phyloP scores from a whole-genome alignment of 768 basidiomycete genomes.

The Tubosaeta brunneosetosa region DNA sequence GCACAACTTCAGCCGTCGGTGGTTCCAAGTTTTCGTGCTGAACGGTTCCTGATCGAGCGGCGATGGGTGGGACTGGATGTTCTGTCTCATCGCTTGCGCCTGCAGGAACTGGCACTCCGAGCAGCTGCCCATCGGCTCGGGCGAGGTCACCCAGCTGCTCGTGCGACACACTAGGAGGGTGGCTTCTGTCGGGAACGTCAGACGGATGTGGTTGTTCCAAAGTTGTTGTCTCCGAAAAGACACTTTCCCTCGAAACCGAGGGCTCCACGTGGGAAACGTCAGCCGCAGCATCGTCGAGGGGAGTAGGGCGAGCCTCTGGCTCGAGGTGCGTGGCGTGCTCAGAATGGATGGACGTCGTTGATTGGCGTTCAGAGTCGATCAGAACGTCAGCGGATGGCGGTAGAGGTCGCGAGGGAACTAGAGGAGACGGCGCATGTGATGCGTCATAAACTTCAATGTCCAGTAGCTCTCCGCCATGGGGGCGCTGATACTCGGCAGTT shows the following conservation, averaged over 20 bases:
- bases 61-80: neutral
- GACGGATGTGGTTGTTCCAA: slow-evolving; percentile 5
- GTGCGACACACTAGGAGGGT: slow-evolving; percentile 19
- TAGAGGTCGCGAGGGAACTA: slow-evolving; percentile 11
- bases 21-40: slow-evolving; percentile 9
- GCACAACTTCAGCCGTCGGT: slow-evolving; percentile 7
- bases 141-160: slow-evolving; percentile 9
- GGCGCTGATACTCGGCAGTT: slow-evolving; percentile 23
- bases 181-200: slow-evolving; percentile 4
- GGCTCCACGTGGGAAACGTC: slow-evolving; percentile 17
- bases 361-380: slow-evolving; percentile 14
- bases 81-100: slow-evolving; percentile 4
- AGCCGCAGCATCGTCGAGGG: slow-evolving; percentile 15
- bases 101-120: slow-evolving; percentile 4
- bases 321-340: slow-evolving; percentile 7
- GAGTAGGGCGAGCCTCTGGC: slow-evolving; percentile 8
- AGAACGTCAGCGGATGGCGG: slow-evolving; percentile 13
- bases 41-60: slow-evolving; percentile 6
- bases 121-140: slow-evolving; percentile 2
- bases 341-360: slow-evolving; percentile 1
- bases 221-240: slow-evolving; percentile 5
- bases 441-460: slow-evolving; percentile 42
- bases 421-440: slow-evolving; percentile 31
- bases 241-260: slow-evolving; percentile 4
- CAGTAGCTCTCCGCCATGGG: slow-evolving; percentile 25